phyloP scores from a whole-genome alignment of 495 filamentous ascomycete genomes.

The Talaromyces trachyspermus region DNA sequence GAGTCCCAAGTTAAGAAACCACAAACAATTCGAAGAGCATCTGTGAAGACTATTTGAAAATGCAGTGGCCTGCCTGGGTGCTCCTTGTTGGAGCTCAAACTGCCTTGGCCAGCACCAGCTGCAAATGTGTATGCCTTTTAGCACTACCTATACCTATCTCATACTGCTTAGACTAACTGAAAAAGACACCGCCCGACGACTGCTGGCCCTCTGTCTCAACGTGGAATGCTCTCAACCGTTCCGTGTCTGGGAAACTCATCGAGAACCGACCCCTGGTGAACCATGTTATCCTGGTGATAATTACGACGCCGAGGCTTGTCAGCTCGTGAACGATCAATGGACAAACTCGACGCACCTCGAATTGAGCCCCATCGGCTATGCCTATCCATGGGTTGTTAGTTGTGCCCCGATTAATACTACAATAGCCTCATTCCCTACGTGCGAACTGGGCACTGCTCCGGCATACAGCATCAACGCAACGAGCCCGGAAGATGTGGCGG shows the following conservation, averaged over 20 bases:
- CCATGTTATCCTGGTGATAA: slow-evolving; percentile 43
- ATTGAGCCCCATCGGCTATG: slow-evolving; percentile 20
- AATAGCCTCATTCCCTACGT: slow-evolving; percentile 27
- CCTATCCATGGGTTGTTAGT: slow-evolving; percentile 20
- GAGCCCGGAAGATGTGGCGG: slow-evolving; percentile 15
- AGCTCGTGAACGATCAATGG: slow-evolving; percentile 19
- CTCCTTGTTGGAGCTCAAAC: too few relatives aligned
- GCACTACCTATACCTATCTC: too few relatives aligned
- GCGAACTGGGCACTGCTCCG: slow-evolving; percentile 13
- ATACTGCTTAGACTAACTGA: too few relatives aligned
- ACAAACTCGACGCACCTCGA: slow-evolving; percentile 22
- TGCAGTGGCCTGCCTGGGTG: too few relatives aligned
- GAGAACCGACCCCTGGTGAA: slow-evolving; percentile 43
- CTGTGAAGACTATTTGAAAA: too few relatives aligned
- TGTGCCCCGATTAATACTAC: slow-evolving; percentile 24
- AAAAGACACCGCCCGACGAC: slow-evolving; percentile 21
- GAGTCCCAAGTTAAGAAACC: too few relatives aligned
- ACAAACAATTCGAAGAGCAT: too few relatives aligned
- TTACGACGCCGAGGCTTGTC: slow-evolving; percentile 20
- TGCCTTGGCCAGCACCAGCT: too few relatives aligned
- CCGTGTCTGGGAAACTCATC: slow-evolving; percentile 45
- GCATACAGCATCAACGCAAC: slow-evolving; percentile 28
- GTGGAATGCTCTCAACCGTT: slow-evolving; percentile 38
- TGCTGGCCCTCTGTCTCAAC: slow-evolving; percentile 31
- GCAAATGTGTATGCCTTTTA: too few relatives aligned